Base-by-base conservation (phyloP, 495 filamentous ascomycete species). In the Xylaria acuta region DNA sequence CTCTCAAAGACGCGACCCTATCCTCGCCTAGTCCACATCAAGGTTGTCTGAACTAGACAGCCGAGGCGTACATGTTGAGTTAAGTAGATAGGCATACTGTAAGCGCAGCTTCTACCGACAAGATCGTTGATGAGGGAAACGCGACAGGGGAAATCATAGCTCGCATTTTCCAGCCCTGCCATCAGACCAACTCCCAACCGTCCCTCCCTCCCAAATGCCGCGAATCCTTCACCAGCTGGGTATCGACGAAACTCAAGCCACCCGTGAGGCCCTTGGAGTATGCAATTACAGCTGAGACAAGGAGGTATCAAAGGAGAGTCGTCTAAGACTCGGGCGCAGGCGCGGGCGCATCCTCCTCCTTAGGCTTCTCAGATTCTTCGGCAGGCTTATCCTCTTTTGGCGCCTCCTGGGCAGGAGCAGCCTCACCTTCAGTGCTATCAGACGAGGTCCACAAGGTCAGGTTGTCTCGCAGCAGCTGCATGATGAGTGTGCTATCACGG, bases 391-490 rank as follows among this genome's bases (percentile, higher is more conserved):
- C 72, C 78, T 91, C 88, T 66, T 86, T 82, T 36, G 82, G 85
- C 71, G 89, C 86, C 72, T 90, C 82, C 76, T 89, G 87, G 75
- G 92, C 91, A 70, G 91, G 86, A 65, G 88, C 84, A 75, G 84
- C 85, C 78, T 98, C 96, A 70, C 89, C 86, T 81, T 98, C 96
- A 73, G 88, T 90, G 77, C 90, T 93, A 79, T 98, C 96, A 60
- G 95, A 97, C 68, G 96, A 98, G 77, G 96, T 99, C 96, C 96
- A 99, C 80, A 99, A 92, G 75, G 96, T 99, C 73, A 99, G 88
- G 88, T 99, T 99, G 84, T 99, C 96, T 81, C 95, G 94, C 82
- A 99, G 93, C 60, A 99, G 89, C 90, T 99, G 96, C 96, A 99
- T 99, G 88, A 99, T 99, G 77, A 99, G 91, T 60, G 96, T 99